Percentiles rank a stretch among this genome's conserved stretches.
Conservation (phyloP, 345 rosid species). For the Anastatica hierochuntica region DNA sequence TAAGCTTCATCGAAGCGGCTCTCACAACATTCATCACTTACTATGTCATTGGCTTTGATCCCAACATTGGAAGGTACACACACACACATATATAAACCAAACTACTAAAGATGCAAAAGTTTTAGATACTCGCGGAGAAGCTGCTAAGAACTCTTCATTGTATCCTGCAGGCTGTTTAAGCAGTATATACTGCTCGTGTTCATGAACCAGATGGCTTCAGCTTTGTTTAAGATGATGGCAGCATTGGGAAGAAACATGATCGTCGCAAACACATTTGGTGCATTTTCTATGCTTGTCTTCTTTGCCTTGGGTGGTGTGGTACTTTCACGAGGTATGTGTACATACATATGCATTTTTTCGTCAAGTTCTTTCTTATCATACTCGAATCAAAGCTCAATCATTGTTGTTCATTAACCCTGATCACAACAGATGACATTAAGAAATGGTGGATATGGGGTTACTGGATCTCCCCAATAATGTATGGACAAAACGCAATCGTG, state of each 20-base stretch:
- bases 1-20: slow-evolving; percentile 53
- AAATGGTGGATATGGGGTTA: slow-evolving; percentile 91
- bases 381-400: background rate
- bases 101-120: background rate
- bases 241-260: slow-evolving; percentile 53
- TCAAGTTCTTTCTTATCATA: background rate
- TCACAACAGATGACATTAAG: slow-evolving; percentile 49
- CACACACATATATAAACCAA: background rate
- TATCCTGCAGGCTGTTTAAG: slow-evolving; percentile 44
- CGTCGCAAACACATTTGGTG: slow-evolving; percentile 50
- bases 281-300: slow-evolving; percentile 41
- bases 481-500: slow-evolving; percentile 56
- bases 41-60: slow-evolving; percentile 68
- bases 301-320: slow-evolving; percentile 57
- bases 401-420: background rate
- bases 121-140: no score
- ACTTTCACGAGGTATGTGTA: slow-evolving; percentile 41
- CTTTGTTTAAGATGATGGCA: slow-evolving; percentile 45
- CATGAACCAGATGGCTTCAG: slow-evolving; percentile 55
- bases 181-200: slow-evolving; percentile 48
- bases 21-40: slow-evolving; percentile 55
- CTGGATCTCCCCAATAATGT: slow-evolving; percentile 78
- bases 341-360: background rate
- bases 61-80: slow-evolving; percentile 53
- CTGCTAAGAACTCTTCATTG: no score